Percentiles rank a stretch among this genome's conserved stretches.
phyloP scores from a whole-genome alignment of 495 filamentous ascomycete genomes.

The Thozetella sp. region DNA sequence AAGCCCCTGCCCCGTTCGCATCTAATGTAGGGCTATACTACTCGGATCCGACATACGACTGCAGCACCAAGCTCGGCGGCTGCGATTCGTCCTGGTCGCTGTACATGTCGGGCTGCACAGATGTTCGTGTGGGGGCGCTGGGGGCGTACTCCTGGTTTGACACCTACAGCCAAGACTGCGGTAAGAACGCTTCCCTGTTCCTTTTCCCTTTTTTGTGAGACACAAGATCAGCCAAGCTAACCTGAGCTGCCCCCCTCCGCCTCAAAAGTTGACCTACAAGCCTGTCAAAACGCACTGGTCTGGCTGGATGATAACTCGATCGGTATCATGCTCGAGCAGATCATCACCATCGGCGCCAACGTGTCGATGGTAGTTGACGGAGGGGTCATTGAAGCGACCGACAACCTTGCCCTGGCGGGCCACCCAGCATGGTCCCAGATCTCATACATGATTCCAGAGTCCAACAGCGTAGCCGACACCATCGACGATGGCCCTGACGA shows the following conservation, averaged over 20 bases:
- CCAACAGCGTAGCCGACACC: too few species aligned
- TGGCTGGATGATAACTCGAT: slow-evolving; percentile 67
- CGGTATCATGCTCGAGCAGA: slow-evolving; percentile 39
- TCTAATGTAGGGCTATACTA: slow-evolving; percentile 63
- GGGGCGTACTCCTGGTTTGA: too few species aligned
- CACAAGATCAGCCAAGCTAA: too few species aligned
- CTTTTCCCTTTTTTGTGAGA: too few species aligned
- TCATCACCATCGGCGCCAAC: slow-evolving; percentile 14
- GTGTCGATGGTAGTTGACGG: too few species aligned
- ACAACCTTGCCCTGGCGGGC: too few species aligned
- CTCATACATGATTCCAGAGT: too few species aligned
- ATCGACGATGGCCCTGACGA: too few species aligned
- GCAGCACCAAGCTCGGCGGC: slow-evolving; percentile 53
- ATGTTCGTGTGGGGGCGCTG: slow-evolving; percentile 70
- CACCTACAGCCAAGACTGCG: slow-evolving; percentile 78
- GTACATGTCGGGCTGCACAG: slow-evolving; percentile 62
- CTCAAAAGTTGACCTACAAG: slow-evolving; percentile 63
- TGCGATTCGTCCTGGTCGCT: slow-evolving; percentile 81
- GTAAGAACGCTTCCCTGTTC: too few species aligned
- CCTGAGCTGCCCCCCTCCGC: too few species aligned
- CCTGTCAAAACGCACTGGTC: slow-evolving; percentile 81
- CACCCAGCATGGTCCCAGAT: too few species aligned
- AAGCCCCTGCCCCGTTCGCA: slow-evolving; percentile 63
- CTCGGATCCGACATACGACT: slow-evolving; percentile 65
- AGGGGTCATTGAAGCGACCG: too few species aligned